Evolutionary conservation across 371 early-diverging fungal genomes (phyloP), one percentile per base, ranked within the genome.

Genomic region (Batkoa obscura): DNA sequence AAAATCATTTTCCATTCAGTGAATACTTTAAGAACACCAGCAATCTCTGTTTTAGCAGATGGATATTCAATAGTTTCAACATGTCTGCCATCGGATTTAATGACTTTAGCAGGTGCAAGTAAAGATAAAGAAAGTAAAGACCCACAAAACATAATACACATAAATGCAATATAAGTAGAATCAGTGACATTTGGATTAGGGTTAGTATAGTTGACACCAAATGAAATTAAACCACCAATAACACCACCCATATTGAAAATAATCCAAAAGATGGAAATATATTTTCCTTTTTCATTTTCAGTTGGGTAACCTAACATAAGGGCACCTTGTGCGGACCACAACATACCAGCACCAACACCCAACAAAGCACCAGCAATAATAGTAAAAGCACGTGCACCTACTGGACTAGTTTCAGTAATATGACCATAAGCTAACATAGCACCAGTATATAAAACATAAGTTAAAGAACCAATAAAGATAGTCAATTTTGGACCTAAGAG

Each of bases 261-360:
- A 59, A 75, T 69, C 88, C 88, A 88, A 68, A 88, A 88, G 42
- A 82, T 74, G 32, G 81, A 72, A 52, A 87, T 79, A 62, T 68
- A 86, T 54, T 71, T 75, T 35, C 84, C 86, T 68, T 85, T 85
- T 39, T 79, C 77, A 36, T 74, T 65, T 59, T 86, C 85, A 34
- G 69, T 69, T 2, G 88, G 86, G 62, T 88, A 86, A 41, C 84
- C 78, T 66, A 83, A 73, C 76, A 84, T 81, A 60, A 87, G 80
- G 68, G 82, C 76, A 36, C 85, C 86, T 63, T 85, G 85, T 5
- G 85, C 82, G 0, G 80, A 75, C 82, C 82, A 81, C 45, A 81
- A 66, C 59, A 62, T 57, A 62, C 69, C 75, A 1, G 79, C 79
- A 64, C 78, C 73, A 39, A 72, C 59, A 62, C 84, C 84, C 23